Conservation (phyloP, 306 rosid genomes). For the Cercis canadensis region DNA sequence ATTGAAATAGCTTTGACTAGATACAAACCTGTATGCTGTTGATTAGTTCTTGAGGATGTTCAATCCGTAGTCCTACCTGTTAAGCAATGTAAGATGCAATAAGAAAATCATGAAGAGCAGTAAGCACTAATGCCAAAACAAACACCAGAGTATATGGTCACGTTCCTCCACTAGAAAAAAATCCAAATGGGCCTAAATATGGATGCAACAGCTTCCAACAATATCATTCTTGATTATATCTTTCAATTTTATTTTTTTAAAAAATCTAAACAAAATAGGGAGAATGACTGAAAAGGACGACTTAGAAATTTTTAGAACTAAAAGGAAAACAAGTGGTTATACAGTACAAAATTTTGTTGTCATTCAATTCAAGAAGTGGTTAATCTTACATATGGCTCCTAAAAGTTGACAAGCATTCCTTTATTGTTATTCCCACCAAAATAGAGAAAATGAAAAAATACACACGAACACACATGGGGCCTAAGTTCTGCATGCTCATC, state of each 20-base stretch:
- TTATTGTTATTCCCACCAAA: no score
- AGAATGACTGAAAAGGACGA: no score
- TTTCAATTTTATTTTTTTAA: background rate
- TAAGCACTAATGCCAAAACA: slow-evolving; percentile 23
- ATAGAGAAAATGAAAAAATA: background rate
- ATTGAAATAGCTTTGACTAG: slow-evolving; percentile 14
- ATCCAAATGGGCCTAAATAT: slow-evolving; percentile 19
- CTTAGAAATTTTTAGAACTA: no score
- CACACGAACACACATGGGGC: slow-evolving; percentile 10
- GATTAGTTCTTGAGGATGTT: slow-evolving; percentile 94
- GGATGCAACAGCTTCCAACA: slow-evolving; percentile 28
- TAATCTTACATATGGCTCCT: no score
- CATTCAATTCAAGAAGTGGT: no score
- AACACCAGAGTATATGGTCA: slow-evolving; percentile 20
- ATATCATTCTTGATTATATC: background rate
- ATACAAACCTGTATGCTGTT: slow-evolving; percentile 82
- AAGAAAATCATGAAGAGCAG: slow-evolving; percentile 21
- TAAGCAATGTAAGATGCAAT: slow-evolving; percentile 36
- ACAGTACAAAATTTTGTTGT: no score
- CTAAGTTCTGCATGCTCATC: background rate
- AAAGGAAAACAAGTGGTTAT: no score
- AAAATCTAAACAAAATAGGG: no score
- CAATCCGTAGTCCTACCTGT: slow-evolving; percentile 95
- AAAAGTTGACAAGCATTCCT: no score
- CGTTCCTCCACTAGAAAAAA: slow-evolving; percentile 15